Evolutionary conservation across 805 yeast genomes (phyloP), one percentile per base, ranked within the genome.

Genomic region (Kluyveromyces siamensis): DNA sequence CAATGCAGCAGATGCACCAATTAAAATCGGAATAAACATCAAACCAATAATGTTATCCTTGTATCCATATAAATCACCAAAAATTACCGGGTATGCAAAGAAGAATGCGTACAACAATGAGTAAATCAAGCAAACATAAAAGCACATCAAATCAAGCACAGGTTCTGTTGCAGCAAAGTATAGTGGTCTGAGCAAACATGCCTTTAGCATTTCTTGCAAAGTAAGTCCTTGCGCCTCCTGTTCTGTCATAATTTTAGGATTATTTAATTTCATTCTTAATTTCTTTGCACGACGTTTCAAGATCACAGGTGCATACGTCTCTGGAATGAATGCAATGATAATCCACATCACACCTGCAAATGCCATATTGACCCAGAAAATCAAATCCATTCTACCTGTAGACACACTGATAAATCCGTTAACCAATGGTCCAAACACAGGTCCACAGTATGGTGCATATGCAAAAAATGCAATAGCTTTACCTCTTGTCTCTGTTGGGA

Each of bases 21-120:
- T 87, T 54, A 89, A 70, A 59, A 89, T 89, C 21, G 96, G 96
- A 59, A 89, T 84, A 57, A 86, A 76, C 95, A 90, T 87, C 57
- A 89, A 70, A 36, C 96, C 96, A 55, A 85, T 80, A 46, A 74
- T 72, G 57, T 87, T 86, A 65, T 87, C 95, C 55, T 82, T 74
- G 67, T 73, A 88, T 44, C 81, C 87, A 60, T 89, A 86, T 47
- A 88, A 73, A 48, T 81, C 84, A 48, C 74, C 76, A 65, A 89
- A 89, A 46, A 89, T 87, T 47, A 84, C 95, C 5, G 97, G 97
- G 69, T 85, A 89, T 0, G 97, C 96, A 70, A 88, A 89, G 80
- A 89, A 89, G 73, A 89, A 89, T 11, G 96, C 96, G 61, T 89
- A 89, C 46, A 89, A 73, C 63, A 89, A 73, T n/a, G 96, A 83